A percentile compares a stretch with the other conserved stretches of the same genome.
phyloP scores from a whole-genome alignment of 2,329 filamentous ascomycete species.

The Scedosporium aurantiacum region DNA sequence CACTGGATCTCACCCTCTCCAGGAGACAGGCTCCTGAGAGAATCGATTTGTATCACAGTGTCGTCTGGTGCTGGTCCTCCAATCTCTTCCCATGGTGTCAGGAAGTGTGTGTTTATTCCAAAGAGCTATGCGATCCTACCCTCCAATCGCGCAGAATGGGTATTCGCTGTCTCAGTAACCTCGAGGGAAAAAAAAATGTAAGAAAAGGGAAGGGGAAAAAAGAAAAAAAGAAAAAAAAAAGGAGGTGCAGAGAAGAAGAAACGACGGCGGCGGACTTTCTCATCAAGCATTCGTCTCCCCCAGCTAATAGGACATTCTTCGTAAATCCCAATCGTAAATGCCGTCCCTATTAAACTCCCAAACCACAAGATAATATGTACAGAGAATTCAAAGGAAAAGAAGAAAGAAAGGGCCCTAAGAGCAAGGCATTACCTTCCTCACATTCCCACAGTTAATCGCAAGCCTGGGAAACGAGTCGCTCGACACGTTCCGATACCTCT shows the following conservation, averaged over 20 bases:
- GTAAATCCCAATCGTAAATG: no score
- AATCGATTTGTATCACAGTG: no score
- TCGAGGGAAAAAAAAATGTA: neutral
- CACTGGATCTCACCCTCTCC: no score
- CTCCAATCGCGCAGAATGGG: no score
- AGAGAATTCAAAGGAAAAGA: neutral
- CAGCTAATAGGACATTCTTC: no score
- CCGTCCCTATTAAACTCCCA: neutral
- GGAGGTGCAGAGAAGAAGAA: neutral
- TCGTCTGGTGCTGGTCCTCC: no score
- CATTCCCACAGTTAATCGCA: conserved; percentile 16
- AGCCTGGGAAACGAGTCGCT: conserved; percentile 13
- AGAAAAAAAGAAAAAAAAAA: neutral
- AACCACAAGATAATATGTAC: neutral
- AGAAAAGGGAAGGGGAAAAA: neutral
- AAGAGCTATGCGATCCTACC: no score
- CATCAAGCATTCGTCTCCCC: no score
- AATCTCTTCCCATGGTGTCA: no score
- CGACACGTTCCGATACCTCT: conserved; percentile 10
- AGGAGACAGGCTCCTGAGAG: no score
- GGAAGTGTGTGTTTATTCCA: no score
- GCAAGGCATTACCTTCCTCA: neutral
- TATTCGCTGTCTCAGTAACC: no score
- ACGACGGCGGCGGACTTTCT: neutral
- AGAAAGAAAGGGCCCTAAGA: neutral